Evolutionary conservation across 306 rosid genomes (phyloP), one percentile per base, ranked within the genome.

Genomic region (Corylus heterophylla): DNA sequence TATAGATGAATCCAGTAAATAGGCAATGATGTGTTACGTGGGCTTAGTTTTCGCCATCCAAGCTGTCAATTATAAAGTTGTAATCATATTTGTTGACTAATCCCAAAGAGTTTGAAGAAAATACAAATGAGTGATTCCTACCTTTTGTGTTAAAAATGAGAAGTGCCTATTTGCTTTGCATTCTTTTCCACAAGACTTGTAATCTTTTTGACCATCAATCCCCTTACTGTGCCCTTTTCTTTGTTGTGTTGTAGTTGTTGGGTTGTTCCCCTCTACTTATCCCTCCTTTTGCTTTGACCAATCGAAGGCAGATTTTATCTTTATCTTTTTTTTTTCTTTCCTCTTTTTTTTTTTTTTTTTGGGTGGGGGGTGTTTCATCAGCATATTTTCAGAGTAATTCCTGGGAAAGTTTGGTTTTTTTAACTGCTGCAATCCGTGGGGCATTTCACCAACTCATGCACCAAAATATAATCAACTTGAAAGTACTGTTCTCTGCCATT

Each of bases 81-180:
- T 85, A 87, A 89, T 90, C 89, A 92, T 90, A 74, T 70, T 79
- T 89, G 95, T 90, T 92, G 95, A 92, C 95, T 86, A 87, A 83
- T 77, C 71, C 69, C 78, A 47, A 78, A 27, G 72, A 81, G 78
- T 76, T 64, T 63, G 85, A 80, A 80, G 61, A 78, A 85, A 81
- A 80, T 78, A 78, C 66, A 68, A 48, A 56, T 82, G 71, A 84
- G 84, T 80, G 89, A 79, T 68, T 71, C 82, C 82, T 69, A 42
- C 88, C 82, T 85, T 88, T 75, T 75, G 44, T 48, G 80, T 63
- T 68, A 69, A 70, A 83, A 77, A 62, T 80, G 84, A 73, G 83
- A n/a, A 68, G 69, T 79, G 51, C 81, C 91, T 71, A 81, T 82
- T 83, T 80, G 82, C 90, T 92, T 90, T 88, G 78, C 77, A 25